Base-by-base conservation (phyloP, 202 grass and related monocot species). In the Setaria viridis region DNA sequence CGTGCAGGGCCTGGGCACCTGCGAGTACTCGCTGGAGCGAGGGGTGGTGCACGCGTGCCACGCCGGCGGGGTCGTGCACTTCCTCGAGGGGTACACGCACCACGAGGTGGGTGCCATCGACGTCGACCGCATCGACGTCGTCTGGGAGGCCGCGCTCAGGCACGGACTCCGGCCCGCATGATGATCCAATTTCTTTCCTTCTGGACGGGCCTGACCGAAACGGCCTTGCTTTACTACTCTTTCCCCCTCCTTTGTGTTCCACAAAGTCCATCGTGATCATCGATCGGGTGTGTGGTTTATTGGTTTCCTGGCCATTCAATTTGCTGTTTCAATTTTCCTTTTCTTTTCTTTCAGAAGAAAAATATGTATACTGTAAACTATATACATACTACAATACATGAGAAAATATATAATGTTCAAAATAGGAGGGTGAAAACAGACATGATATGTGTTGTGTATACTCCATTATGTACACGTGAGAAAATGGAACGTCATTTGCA, bases 61-160 rank as follows among this genome's bases (percentile, higher is more conserved):
- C 81, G 89, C 93, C 3, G 95, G 95, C 0, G 95, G 95, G 0
- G 86, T 89, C 35, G 91, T 98, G 34, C 95, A 98, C 79, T 87
- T 89, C 55, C 70, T 95, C 19, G 95, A 95, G 39, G 95, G 91
- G 1, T 98, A 91, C 79, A 59, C 45, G 51, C 89, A 98, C 77
- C 91, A 95, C 75, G 93, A 98, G 73, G 95, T 98, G 0, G 91
- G 95, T 20, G 88, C 95, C 60, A 89, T 98, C 46, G 88, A 98
- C 56, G 93, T 98, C 12, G 86, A 94, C 85, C 87, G 91, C 41
- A 98, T 98, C 19, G 89, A 94, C 45, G 33, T 89, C 19, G 93
- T 98, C 10, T 98, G 93, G 95, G 21, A 86, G 62, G 93, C 93
- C 12, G 95, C 91, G 15, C 77, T 92, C 46, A 92, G 85, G 90